Percentiles rank a stretch among this genome's conserved stretches.
These are phyloP conservation scores for Suillus decipiens DNA, from an alignment of 768 basidiomycete genomes.

Conservation along the genomic window DNA sequence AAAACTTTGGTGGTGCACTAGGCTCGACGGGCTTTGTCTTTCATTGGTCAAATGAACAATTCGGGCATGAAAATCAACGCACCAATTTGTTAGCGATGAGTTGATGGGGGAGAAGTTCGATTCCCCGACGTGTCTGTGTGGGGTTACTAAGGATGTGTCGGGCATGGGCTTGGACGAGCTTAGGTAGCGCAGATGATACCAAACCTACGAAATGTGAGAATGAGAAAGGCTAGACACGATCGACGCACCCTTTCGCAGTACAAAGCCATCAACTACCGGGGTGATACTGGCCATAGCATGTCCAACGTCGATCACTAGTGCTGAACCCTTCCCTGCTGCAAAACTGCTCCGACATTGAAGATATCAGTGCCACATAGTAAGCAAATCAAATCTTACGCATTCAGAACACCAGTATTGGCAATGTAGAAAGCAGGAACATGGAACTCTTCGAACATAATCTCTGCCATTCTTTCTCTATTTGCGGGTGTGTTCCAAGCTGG, in stretches of 20 bases:
- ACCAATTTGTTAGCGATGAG: constrained; percentile 83
- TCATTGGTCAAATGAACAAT: constrained; percentile 11
- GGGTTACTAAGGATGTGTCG: constrained; percentile 61
- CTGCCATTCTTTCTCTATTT: constrained; percentile 94
- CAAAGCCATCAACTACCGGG: constrained; percentile 97
- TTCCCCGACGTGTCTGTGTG: constrained; percentile 50
- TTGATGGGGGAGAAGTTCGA: constrained; percentile 83
- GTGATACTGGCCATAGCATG: constrained; percentile 88
- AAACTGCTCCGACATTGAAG: constrained; percentile 54
- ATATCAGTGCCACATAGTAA: constrained; percentile 13
- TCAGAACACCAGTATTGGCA: constrained; percentile 91
- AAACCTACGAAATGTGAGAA: constrained; percentile 56
- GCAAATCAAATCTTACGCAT: constrained; percentile 57
- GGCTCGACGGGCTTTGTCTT: constrained; percentile 72
- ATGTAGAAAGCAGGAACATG: constrained; percentile 95
- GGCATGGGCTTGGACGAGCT: constrained; percentile 80
- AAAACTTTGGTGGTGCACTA: constrained; percentile 61
- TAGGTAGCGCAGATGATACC: constrained; percentile 69
- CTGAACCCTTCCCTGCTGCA: constrained; percentile 96
- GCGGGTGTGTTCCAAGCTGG: constrained; percentile 93
- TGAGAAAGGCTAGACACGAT: background rate
- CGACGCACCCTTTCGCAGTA: constrained; percentile 82
- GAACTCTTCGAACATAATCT: constrained; percentile 98
- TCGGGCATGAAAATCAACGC: constrained; percentile 17
- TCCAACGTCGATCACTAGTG: constrained; percentile 93